phyloP scores from a whole-genome alignment of 2,329 filamentous ascomycete genomes.

The Calonectria henricotiae region DNA sequence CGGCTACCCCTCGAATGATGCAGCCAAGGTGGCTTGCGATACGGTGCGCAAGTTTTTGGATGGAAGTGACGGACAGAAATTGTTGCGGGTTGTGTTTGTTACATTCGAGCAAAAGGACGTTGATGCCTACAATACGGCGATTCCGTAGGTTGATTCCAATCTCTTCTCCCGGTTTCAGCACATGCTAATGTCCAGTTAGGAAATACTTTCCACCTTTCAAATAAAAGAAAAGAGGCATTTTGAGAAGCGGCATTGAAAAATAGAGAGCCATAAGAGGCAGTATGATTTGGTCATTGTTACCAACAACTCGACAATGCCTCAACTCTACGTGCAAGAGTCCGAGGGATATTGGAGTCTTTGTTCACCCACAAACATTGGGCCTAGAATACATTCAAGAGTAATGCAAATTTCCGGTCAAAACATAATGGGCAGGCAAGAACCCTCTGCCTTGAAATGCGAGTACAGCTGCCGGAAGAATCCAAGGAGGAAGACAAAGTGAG shows the following conservation, averaged over 20 bases:
- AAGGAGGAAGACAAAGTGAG: no score
- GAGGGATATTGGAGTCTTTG: no score
- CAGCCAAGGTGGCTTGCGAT: slow-evolving; percentile 80
- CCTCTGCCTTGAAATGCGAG: no score
- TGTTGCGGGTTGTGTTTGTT: slow-evolving; percentile 88
- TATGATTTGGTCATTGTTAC: not conserved
- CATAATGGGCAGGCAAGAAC: no score
- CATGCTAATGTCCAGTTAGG: slow-evolving; percentile 36
- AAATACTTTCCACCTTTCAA: slow-evolving; percentile 49
- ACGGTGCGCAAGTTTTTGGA: slow-evolving; percentile 72
- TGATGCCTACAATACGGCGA: slow-evolving; percentile 76
- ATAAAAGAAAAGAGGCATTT: slow-evolving; percentile 1
- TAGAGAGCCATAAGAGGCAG: slow-evolving; percentile 16
- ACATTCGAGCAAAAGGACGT: slow-evolving; percentile 87
- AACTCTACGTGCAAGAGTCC: not conserved
- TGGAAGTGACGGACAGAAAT: slow-evolving; percentile 61
- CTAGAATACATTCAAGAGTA: no score
- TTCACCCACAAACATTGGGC: no score
- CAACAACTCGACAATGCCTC: not conserved
- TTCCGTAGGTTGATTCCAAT: slow-evolving; percentile 75
- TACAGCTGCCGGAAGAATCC: no score
- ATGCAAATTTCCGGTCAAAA: no score
- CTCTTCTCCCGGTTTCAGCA: not conserved
- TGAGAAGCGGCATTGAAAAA: not conserved
- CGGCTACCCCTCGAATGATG: slow-evolving; percentile 84